Conservation (phyloP, 768 basidiomycete species). For the Tylopilus rubrobrunneus region DNA sequence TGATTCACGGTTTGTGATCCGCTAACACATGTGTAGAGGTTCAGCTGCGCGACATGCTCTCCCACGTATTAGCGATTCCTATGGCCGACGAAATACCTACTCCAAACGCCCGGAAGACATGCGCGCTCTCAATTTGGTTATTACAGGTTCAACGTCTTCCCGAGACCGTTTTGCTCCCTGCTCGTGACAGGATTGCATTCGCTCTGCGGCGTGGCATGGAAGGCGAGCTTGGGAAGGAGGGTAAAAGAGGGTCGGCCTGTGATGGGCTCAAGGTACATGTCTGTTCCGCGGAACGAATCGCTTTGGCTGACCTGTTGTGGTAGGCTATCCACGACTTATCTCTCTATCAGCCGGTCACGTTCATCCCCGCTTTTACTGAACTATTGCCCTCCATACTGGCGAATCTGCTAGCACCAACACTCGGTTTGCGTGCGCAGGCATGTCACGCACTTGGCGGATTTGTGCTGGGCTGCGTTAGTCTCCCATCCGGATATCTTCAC, state of each 20-base stretch:
- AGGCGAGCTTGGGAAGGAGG: constrained; percentile 84
- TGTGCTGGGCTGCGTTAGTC: constrained; percentile 47
- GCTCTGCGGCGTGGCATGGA: constrained; percentile 74
- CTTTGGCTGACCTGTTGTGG: constrained; percentile 9
- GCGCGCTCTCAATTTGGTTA: constrained; percentile 70
- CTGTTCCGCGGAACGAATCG: constrained; percentile 2
- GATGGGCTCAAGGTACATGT: constrained; percentile 70
- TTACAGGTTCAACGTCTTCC: constrained; percentile 71
- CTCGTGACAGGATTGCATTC: constrained; percentile 63
- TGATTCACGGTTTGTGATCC: neutral
- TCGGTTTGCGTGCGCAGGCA: constrained; percentile 65
- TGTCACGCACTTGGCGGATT: constrained; percentile 74
- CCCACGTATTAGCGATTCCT: constrained; percentile 67
- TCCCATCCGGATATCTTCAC: constrained; percentile 49
- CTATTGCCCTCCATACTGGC: constrained; percentile 60
- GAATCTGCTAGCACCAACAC: constrained; percentile 60
- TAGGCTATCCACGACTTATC: constrained; percentile 74
- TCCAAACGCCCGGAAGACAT: constrained; percentile 84
- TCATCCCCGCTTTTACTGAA: constrained; percentile 61
- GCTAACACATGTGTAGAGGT: constrained; percentile 39
- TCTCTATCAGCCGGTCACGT: constrained; percentile 57
- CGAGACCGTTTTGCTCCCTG: constrained; percentile 52
- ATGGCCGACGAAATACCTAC: constrained; percentile 67
- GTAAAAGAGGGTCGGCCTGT: constrained; percentile 77
- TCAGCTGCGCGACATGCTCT: constrained; percentile 58